A percentile compares a stretch with the other conserved stretches of the same genome.
phyloP scores from a whole-genome alignment of 2,329 filamentous ascomycete species.

The Ceratocystis variospora region DNA sequence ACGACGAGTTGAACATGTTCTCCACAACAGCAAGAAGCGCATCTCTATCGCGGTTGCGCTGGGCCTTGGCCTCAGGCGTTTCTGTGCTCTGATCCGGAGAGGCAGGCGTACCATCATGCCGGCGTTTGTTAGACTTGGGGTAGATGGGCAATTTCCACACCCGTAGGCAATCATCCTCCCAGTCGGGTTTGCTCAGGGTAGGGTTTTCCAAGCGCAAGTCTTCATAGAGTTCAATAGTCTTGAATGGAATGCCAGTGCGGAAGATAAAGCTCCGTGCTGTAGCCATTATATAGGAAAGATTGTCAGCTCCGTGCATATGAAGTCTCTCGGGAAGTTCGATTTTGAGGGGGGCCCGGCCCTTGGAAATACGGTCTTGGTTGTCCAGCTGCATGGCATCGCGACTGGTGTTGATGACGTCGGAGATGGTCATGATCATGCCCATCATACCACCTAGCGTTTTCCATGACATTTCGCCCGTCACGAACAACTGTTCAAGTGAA shows the following conservation, averaged over 20 bases:
- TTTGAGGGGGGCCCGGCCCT: conserved; percentile 26
- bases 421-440: conserved; percentile 72
- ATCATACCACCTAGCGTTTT: conserved; percentile 64
- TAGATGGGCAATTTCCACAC: conserved; percentile 69
- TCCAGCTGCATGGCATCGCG: conserved; percentile 30
- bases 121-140: conserved; percentile 24
- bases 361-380: conserved; percentile 31
- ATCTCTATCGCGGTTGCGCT: conserved; percentile 19
- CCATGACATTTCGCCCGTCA: conserved; percentile 70
- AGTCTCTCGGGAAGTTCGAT: conserved; percentile 29
- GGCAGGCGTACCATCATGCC: conserved; percentile 14
- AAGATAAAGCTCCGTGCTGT: conserved; percentile 76
- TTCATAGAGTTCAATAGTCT: conserved; percentile 49
- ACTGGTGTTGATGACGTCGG: conserved; percentile 46
- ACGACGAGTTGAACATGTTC: conserved; percentile 31
- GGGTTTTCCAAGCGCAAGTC: conserved; percentile 28
- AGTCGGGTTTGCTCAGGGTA: conserved; percentile 43
- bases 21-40: conserved; percentile 22
- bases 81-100: conserved; percentile 2
- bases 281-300: conserved; percentile 68
- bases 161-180: conserved; percentile 59
- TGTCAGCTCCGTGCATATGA: conserved; percentile 65
- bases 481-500: conserved; percentile 63
- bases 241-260: conserved; percentile 64
- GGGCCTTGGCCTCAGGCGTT: conserved; percentile 12